Percentiles rank a stretch among this genome's conserved stretches.
Conservation (phyloP, 2,329 filamentous ascomycete species). For the Neophaeococcomyces mojaviensis region DNA sequence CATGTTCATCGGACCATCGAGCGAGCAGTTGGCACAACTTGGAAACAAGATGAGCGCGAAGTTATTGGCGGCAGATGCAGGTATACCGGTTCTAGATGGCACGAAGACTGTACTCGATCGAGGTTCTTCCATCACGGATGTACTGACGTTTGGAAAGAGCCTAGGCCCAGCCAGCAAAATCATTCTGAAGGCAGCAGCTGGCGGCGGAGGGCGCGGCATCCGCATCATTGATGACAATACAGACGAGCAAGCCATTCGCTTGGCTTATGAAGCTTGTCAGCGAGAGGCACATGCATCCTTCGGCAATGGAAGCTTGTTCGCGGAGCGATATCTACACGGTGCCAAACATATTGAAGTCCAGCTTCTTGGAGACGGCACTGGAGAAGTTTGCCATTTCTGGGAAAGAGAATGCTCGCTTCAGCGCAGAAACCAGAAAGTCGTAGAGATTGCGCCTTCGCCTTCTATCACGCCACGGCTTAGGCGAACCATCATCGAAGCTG, state of each 20-base stretch:
- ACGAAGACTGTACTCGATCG: constrained; percentile 9
- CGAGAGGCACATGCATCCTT: constrained; percentile 38
- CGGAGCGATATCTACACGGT: constrained; percentile 37
- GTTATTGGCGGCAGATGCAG: constrained; percentile 22
- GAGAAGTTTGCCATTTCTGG: constrained; percentile 34
- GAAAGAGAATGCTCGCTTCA: constrained; percentile 48
- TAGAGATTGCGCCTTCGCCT: constrained; percentile 41
- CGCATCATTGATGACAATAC: constrained; percentile 29
- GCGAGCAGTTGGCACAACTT: constrained; percentile 26
- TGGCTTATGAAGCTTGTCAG: constrained; percentile 30
- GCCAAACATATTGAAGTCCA: constrained; percentile 46
- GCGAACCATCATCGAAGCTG: constrained; percentile 31
- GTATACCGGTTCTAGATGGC: constrained; percentile 26
- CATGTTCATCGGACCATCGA: constrained; percentile 29
- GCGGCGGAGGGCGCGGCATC: constrained; percentile 42
- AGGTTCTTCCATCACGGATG: constrained; percentile 22
- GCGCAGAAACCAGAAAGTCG: constrained; percentile 45
- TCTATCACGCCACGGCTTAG: constrained; percentile 29
- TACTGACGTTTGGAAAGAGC: constrained; percentile 19
- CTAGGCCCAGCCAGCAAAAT: constrained; percentile 29
- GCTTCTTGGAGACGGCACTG: constrained; percentile 41
- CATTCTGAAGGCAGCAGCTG: constrained; percentile 44
- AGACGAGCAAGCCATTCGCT: constrained; percentile 8
- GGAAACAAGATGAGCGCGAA: constrained; percentile 29
- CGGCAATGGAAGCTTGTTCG: constrained; percentile 34